Percentiles rank a stretch among this genome's conserved stretches.
These are phyloP conservation scores for Daldinia sp. DNA, from an alignment of 2,329 filamentous ascomycete species.

Conservation along the genomic window DNA sequence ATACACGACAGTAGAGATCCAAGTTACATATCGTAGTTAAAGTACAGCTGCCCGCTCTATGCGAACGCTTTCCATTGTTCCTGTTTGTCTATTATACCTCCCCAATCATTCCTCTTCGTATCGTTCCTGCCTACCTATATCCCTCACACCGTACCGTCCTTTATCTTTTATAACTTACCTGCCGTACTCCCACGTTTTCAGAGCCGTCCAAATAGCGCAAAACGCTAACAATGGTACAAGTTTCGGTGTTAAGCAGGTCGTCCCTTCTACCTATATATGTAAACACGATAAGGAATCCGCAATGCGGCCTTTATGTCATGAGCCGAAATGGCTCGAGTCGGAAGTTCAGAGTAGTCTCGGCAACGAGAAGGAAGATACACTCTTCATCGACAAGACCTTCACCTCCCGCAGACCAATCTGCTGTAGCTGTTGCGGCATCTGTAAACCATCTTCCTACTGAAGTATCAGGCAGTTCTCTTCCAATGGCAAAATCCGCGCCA, in stretches of 20 bases:
- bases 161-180: slow-evolving; percentile 5
- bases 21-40: slow-evolving; percentile 25
- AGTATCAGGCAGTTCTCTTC: slow-evolving; percentile 17
- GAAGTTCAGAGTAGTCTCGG: slow-evolving; percentile 23
- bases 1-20: slow-evolving; percentile 15
- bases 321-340: slow-evolving; percentile 32
- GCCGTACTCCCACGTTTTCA: neutral
- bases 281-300: slow-evolving; percentile 31
- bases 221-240: slow-evolving; percentile 40
- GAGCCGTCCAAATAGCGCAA: slow-evolving; percentile 1
- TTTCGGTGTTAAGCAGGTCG: slow-evolving; percentile 36
- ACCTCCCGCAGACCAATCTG: slow-evolving; percentile 30
- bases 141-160: neutral
- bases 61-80: slow-evolving; percentile 14
- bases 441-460: slow-evolving; percentile 31
- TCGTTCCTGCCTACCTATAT: neutral
- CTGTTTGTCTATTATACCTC: slow-evolving; percentile 11
- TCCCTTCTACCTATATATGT: slow-evolving; percentile 35
- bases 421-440: slow-evolving; percentile 28
- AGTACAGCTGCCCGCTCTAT: slow-evolving; percentile 21
- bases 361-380: slow-evolving; percentile 41
- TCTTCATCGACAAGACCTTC: slow-evolving; percentile 39
- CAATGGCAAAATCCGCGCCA: slow-evolving; percentile 48
- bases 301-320: slow-evolving; percentile 36
- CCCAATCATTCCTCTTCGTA: neutral